phyloP scores from a whole-genome alignment of 73 alveolate genomes.

The Uronychia binucleata region DNA sequence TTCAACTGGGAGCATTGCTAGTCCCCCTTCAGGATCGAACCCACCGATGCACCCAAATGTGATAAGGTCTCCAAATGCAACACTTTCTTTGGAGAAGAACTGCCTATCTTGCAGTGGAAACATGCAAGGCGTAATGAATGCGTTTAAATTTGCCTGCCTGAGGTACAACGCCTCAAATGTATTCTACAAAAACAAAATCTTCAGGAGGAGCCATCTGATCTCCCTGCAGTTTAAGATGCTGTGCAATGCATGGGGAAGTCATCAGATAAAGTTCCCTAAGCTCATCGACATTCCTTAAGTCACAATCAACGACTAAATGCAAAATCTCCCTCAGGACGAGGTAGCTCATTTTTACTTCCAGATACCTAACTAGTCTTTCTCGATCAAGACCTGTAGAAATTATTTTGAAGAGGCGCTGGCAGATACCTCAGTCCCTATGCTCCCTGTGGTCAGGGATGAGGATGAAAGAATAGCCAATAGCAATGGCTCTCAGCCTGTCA shows the following conservation, averaged over 20 bases:
- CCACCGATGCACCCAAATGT: too few relatives aligned
- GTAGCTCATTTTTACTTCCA: not conserved
- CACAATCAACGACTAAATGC: not conserved
- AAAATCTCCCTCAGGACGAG: not conserved
- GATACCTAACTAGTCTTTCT: not conserved
- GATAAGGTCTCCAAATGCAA: not conserved
- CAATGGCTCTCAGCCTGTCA: too few relatives aligned
- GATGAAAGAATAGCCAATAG: too few relatives aligned
- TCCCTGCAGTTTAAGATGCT: not conserved
- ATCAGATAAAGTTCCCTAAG: not conserved
- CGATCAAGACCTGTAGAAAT: not conserved
- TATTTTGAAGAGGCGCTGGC: not conserved
- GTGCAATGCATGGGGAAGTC: not conserved
- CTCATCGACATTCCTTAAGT: not conserved
- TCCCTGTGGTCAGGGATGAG: too few relatives aligned
- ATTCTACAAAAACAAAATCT: not conserved
- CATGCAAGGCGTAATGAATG: not conserved
- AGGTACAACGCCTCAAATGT: not conserved
- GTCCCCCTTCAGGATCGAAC: not conserved
- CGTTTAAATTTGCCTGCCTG: not conserved
- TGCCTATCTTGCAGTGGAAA: conserved; percentile 1
- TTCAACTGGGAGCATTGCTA: not conserved
- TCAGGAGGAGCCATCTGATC: not conserved
- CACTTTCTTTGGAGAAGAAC: not conserved
- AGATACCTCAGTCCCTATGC: too few relatives aligned